Evolutionary conservation across 176 grass and related monocot species (phyloP), one percentile per base, ranked within the genome.

Genomic region (Musa beccarii): DNA sequence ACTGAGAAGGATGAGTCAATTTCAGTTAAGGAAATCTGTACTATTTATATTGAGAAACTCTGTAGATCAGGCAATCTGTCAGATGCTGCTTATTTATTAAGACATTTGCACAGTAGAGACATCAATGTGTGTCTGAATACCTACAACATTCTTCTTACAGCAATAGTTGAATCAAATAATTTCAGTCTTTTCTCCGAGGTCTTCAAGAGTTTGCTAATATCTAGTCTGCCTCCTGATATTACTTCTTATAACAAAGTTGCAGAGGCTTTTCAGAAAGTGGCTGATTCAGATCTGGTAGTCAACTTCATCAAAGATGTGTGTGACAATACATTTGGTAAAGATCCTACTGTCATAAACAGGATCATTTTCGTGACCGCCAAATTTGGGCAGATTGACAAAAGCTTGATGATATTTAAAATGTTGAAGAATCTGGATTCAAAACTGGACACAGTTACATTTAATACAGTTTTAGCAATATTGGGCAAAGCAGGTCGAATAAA

Each of bases 131-230:
- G 71, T 65, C 53, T 89, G n/a, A 68, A 22, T 77, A 85, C 79
- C 9, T 91, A 79, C 56, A 89, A 91, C 57, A 19, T 75, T 77
- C 69, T 96, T 59, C 51, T 91, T 49, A 75, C 73, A 11, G 63
- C 78, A 59, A 72, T 86, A 79, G 62, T 76, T 75, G 89, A 87
- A 68, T 74, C 34, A 66, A 83, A 87, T 66, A 65, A 63, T 75
- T 96, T 91, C 63, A n/a, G 49, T 72, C 64, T 87, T 61, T 91
- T 87, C 63, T 57, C 81, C 24, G 79, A 96, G 68, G 80, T 84
- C n/a, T 98, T 98, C 90, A 98, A 82, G 59, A 87, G 61, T 79
- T 72, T 98, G 68, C 78, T 98, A 25, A 78, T 91, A 75, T 98
- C 90, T 68, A 85, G 72, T 68, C 43, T 84, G 13, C 63, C 81